These are phyloP conservation scores for Ceratocystis smalleyi DNA, from an alignment of 2,329 filamentous ascomycete genomes.

Conservation along the genomic window DNA sequence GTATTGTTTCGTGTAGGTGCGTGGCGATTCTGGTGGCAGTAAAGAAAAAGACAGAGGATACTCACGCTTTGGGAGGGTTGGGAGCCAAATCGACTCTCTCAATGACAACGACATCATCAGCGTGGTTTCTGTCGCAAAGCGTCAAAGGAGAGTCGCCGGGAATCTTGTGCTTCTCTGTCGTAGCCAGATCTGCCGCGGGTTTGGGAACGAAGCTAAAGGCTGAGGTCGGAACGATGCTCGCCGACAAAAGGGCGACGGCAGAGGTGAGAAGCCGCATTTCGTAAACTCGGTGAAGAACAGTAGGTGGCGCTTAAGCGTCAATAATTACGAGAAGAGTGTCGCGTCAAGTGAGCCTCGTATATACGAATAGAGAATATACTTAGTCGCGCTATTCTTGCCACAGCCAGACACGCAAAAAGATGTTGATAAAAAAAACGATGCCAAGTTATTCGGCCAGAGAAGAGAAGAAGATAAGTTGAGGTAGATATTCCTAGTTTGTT, in stretches of 20 bases:
- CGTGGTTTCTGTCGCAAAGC: conserved; percentile 55
- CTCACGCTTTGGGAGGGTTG: conserved; percentile 78
- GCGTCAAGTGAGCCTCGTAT: not conserved
- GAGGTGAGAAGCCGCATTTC: conserved; percentile 22
- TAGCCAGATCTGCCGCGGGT: conserved; percentile 15
- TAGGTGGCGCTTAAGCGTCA: not conserved
- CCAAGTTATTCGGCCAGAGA: not conserved
- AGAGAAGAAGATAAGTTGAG: not conserved
- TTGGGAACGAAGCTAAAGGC: conserved; percentile 30
- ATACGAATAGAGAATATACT: not conserved
- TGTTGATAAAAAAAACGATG: not conserved
- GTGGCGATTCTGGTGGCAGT: too few species aligned
- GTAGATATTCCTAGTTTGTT: not conserved
- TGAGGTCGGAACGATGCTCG: conserved; percentile 31
- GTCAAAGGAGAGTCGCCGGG: conserved; percentile 73
- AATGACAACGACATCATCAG: conserved; percentile 57
- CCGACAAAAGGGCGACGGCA: conserved; percentile 32
- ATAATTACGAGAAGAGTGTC: not conserved
- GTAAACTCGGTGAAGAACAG: not conserved
- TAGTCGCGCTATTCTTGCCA: not conserved
- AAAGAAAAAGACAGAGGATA: conserved; percentile 21
- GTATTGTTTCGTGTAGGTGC: not conserved
- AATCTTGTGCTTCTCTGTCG: conserved; percentile 42
- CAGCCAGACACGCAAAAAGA: not conserved
- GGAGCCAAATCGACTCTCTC: conserved; percentile 65